Percentiles rank a stretch among this genome's conserved stretches.
Evolutionary conservation across 2,329 filamentous ascomycete species (phyloP).

Genomic region (Cytospora chrysosperma): DNA sequence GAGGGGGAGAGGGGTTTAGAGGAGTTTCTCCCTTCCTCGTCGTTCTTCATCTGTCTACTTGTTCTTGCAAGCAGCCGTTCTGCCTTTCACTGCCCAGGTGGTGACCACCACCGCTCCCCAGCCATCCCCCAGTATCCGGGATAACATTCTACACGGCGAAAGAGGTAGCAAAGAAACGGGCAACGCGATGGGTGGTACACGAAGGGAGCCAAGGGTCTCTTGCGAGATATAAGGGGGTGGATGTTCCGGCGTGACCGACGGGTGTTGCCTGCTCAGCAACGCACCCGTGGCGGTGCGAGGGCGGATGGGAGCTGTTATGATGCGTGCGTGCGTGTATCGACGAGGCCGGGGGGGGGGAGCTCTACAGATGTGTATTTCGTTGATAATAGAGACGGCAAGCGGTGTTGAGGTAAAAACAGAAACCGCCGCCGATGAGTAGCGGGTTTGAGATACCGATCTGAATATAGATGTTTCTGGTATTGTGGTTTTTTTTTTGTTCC

Average conservation of each 20-base stretch:
- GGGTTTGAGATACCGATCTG: constrained; percentile 6
- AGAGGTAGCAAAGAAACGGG: not conserved
- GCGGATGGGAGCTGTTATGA: not conserved
- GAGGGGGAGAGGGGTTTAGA: not conserved
- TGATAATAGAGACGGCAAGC: not conserved
- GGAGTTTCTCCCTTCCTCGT: too few relatives aligned
- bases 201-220: too few relatives aligned
- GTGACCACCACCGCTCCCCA: not conserved
- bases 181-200: not conserved
- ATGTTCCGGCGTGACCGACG: too few relatives aligned
- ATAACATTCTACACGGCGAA: not conserved
- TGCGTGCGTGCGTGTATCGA: too few relatives aligned
- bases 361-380: not conserved
- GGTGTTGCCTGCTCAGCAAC: too few relatives aligned
- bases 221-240: too few relatives aligned
- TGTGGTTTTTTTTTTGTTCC: not conserved
- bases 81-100: too few relatives aligned
- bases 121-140: too few relatives aligned
- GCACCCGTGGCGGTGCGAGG: too few relatives aligned
- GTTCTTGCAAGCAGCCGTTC: not conserved
- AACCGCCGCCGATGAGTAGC: not conserved
- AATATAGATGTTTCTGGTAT: not conserved
- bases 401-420: not conserved
- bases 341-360: too few relatives aligned
- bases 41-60: too few relatives aligned